Percentiles rank a stretch among this genome's conserved stretches.
Evolutionary conservation across 441 rosid species (phyloP).

Genomic region (Croton setiger): DNA sequence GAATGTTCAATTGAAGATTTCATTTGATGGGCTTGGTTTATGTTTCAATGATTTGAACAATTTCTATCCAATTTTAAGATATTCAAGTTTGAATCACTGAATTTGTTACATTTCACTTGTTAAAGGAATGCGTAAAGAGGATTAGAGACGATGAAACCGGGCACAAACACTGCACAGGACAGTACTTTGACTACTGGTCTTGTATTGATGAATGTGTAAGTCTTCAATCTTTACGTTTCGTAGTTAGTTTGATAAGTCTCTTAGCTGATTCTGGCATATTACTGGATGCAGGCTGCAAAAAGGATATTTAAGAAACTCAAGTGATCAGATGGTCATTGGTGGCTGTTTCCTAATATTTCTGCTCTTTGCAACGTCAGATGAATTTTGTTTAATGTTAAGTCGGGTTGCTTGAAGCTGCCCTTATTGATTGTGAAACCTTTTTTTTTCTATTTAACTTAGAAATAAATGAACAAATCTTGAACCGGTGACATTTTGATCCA

Average conservation of each 20-base stretch:
- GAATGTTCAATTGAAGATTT: too few relatives aligned
- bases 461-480: slow-evolving; percentile 11
- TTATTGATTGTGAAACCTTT: slow-evolving; percentile 8
- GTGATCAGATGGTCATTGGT: slow-evolving; percentile 21
- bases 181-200: slow-evolving; percentile 54
- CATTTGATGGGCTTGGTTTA: too few relatives aligned
- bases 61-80: not conserved
- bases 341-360: not conserved
- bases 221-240: not conserved
- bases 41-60: not conserved
- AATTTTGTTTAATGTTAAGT: slow-evolving; percentile 7
- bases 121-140: slow-evolving; percentile 61
- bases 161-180: slow-evolving; percentile 63
- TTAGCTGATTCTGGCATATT: slow-evolving; percentile 7
- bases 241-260: not conserved
- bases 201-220: slow-evolving; percentile 65
- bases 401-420: not conserved
- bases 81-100: not conserved
- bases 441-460: not conserved
- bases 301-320: slow-evolving; percentile 45
- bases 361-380: slow-evolving; percentile 8
- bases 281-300: slow-evolving; percentile 47
- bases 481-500: not conserved
- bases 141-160: slow-evolving; percentile 41
- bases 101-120: not conserved